Base-by-base conservation (phyloP, 2,329 filamentous ascomycete species). In the Neofusicoccum umdonicola region DNA sequence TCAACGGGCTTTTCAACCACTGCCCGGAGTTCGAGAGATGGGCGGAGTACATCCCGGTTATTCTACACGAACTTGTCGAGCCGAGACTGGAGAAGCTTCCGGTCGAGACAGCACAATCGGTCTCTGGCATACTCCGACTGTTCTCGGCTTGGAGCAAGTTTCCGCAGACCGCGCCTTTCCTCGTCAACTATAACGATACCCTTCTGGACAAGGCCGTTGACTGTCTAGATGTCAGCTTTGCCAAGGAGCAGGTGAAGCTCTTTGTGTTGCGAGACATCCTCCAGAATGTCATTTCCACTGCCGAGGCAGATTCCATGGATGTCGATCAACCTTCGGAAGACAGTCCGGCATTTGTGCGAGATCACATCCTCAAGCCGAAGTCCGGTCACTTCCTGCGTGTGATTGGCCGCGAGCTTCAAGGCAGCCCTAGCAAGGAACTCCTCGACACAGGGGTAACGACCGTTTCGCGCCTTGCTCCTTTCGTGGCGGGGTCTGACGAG, bases 241-340 rank as follows among this genome's bases (percentile, higher is more conserved):
- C 91, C 0, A 95, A 95, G 75, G 91, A 94, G 67, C 89, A 93
- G 64, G 93, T 99, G 64, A 95, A 93, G 72, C 79, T 90, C 0
- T 96, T 92, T 73, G 87, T 93, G 1, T 81, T 99, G 35, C 84
- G 86, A 65, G 80, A 87, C 11, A 89, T 98, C 47, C 76, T 99
- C 94, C 39, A 84, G 19, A 45, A 71, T 73, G 5, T 68, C 75
- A 47, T 67, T 1, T 76, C 78, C 9, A 72, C 88, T 65, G 85
- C 82, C 69, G 86, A 85, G 57, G 82, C 34, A 5, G 85, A 66
- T 70, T 84, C 31, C 6, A 86, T 87, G 12, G 81, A 86, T 62
- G 74, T 90, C 13, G 78, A 84, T 50, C 27, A 54, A 34, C 54
- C 47, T 13, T 50, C 54, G 12, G 47, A 51, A 17, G 37, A 17